Evolutionary conservation across 2,329 filamentous ascomycete species (phyloP), one percentile per base, ranked within the genome.

Genomic region (Pseudogymnoascus sp.): DNA sequence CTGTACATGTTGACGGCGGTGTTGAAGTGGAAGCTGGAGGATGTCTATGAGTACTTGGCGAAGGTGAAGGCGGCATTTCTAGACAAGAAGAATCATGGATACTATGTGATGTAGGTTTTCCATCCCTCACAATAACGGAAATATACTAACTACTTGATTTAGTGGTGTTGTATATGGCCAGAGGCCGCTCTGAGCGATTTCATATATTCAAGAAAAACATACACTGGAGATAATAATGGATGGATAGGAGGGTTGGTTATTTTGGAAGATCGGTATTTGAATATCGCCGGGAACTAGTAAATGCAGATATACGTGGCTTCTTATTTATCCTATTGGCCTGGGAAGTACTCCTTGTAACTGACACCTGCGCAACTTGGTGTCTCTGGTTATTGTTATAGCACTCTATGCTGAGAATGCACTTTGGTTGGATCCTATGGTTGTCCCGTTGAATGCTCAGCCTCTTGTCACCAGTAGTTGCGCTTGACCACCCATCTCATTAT

Each of bases 41-140:
- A 58, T 16, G 37, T 58, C 33, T 9, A 58, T 5, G 33, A 16
- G 20, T 41, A 37, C 33, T 16, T 41, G 20, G 57, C 35, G 11
- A 14, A 58, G 37, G n/a, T 58, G 18, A 37, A 41, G 37, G 16
- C 33, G n/a, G 57, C 33, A 58, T 30, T 58, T 18, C 16, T 37
- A 6, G 57, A 58, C 30, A 58, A 8, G 57, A 58, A 58, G 57
- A 58, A 39, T 58, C 57, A 58, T 18, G 57, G 57, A 30, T 41
- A 58, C 25, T 58, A 58, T 41, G 57, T 54, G 6, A 8, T 54
- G 47, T 54, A 54, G 18, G 47, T 54, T 33, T n/a, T 54, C 25
- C 47, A 9, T 8, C 25, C 6, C 11, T 33, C 9, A 33, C 4
- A 9, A 7, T 18, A 18, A 54, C 1, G 43, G 2, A 6, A 16